Evolutionary conservation across 768 basidiomycete genomes (phyloP), one percentile per base, ranked within the genome.

Genomic region (Psilocybe sp.): DNA sequence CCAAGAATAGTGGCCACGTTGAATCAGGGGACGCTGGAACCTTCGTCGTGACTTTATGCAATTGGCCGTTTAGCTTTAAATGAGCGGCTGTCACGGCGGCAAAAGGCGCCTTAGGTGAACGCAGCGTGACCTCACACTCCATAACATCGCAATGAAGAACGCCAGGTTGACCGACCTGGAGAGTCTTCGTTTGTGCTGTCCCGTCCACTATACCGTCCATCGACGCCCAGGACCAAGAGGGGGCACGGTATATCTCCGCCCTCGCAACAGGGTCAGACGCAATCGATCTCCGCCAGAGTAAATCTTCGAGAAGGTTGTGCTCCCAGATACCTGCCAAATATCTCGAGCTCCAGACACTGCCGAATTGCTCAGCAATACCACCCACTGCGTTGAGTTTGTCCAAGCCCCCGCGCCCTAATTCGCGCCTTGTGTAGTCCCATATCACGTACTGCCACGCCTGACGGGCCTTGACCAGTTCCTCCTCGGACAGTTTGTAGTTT

Each of bases 221-320:
- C 23, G 23, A 28, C 23, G 53, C 53, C 53, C 53, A 54, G 8
- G 53, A 54, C 53, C 53, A 54, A 31, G 53, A 54, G 0, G 53
- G 53, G 4, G 53, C 53, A 13, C 48, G 53, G 45, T 54, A 54
- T 11, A 9, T 39, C 20, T 23, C 43, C 9, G 49, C 45, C 13
- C 53, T 48, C 5, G 28, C 14, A 8, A 18, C 19, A 32, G 40
- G 19, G 7, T 38, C n/a, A 12, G 19, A 8, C 1, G 37, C 48
- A 3, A 5, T 35, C 1, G 32, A 36, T 19, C 42, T 45, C 7
- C 6, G 23, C 53, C 53, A 54, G 5, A 54, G 40, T 18, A 54
- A 38, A 46, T 54, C 53, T 1, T 15, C 34, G 10, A 46, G 20
- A 28, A 54, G 34, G 5, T 48, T 54, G 20, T 32, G 13, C 19